A percentile compares a stretch with the other conserved stretches of the same genome.
phyloP scores from a whole-genome alignment of 306 rosid genomes.

The Gastrolobium villosum region DNA sequence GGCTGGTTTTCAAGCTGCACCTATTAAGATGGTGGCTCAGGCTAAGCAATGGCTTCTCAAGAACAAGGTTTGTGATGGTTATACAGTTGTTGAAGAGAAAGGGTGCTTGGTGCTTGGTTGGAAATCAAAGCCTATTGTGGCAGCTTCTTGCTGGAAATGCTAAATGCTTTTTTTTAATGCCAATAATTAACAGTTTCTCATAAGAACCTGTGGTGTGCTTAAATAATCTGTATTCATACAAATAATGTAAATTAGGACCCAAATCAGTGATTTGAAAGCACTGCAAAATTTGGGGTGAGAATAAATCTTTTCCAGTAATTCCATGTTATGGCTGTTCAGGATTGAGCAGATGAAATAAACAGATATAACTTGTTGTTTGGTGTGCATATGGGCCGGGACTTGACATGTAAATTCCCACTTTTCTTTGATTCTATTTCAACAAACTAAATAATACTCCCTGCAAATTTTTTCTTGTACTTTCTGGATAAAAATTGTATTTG shows the following conservation, averaged over 20 bases:
- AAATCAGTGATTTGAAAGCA: constrained; percentile 38
- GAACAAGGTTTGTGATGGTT: constrained; percentile 68
- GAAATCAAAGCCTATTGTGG: constrained; percentile 89
- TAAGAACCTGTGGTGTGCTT: constrained; percentile 27
- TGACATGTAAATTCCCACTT: constrained; percentile 46
- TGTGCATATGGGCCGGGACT: constrained; percentile 43
- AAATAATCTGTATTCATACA: constrained; percentile 25
- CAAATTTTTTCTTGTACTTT: constrained; percentile 13
- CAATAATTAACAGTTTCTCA: constrained; percentile 52
- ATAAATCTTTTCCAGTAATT: constrained; percentile 36
- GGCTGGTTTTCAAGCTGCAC: constrained; percentile 81
- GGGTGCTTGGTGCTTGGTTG: constrained; percentile 94
- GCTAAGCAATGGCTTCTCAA: constrained; percentile 83
- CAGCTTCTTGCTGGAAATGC: constrained; percentile 96
- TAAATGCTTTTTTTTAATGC: constrained; percentile 35
- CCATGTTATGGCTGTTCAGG: constrained; percentile 39
- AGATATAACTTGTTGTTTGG: constrained; percentile 46
- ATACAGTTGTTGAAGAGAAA: constrained; percentile 80
- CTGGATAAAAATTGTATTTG: no score
- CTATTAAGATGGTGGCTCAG: constrained; percentile 69
- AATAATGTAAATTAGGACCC: constrained; percentile 37
- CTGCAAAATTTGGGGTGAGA: constrained; percentile 43
- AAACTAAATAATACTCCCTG: constrained; percentile 19
- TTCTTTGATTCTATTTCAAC: constrained; percentile 47
- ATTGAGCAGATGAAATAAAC: constrained; percentile 58